Evolutionary conservation across 495 filamentous ascomycete genomes (phyloP), one percentile per base, ranked within the genome.

Genomic region (Cladorrhinum samala): DNA sequence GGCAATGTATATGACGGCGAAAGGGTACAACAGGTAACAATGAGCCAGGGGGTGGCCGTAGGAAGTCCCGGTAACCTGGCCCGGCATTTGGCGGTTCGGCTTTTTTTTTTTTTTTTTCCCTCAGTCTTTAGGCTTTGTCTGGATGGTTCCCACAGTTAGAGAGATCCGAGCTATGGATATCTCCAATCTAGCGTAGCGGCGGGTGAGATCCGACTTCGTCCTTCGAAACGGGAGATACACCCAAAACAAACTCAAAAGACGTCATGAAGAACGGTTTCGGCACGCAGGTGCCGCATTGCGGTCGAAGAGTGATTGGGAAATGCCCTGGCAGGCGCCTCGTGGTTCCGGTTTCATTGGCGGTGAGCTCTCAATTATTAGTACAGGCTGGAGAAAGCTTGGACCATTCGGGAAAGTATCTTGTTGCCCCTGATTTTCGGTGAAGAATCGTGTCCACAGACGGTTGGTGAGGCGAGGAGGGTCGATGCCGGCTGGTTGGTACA

Each of bases 351-450:
- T 47, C 45, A 47, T 16, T 36, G 61, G 63, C 63, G 61, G 61
- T 66, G 63, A 62, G 54, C 11, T 36, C 30, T 50, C 18, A 27
- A 46, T 25, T 47, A 11, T n/a, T n/a, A n/a, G n/a, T n/a, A n/a
- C n/a, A 36, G 20, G 36, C 39, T 58, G 24, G 43, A 56, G 24
- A 58, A 33, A 46, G 44, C 50, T 21, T 48, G 57, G 53, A 50
- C 60, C 7, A 9, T 49, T 62, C 56, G 47, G 60, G 50, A 58
- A 61, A 59, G 55, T 36, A 49, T 38, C 24, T 17, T 53, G 57
- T 49, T 16, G 46, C 27, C 52, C 55, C 47, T 49, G 48, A 38
- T 46, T 49, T n/a, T 51, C 43, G 52, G 52, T 56, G 57, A 56
- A 33, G 16, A 33, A 47, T 44, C 18, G 21, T 42, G 38, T 39